A percentile compares a stretch with the other conserved stretches of the same genome.
Evolutionary conservation across 2,329 filamentous ascomycete species (phyloP).

Genomic region (Verticillium alfalfae): DNA sequence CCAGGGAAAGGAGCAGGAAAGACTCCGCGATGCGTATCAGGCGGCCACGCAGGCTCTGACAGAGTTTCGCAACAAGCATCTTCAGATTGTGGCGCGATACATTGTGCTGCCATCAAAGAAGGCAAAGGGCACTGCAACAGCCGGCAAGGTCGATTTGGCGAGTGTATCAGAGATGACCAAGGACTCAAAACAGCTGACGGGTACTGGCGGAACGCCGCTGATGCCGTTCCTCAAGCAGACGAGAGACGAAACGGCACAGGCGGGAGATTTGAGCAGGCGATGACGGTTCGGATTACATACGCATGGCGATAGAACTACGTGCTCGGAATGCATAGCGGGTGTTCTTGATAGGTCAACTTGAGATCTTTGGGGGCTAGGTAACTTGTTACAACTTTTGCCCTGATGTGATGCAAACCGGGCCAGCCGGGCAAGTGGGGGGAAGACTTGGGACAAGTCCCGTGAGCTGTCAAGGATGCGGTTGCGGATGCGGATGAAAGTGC

Average conservation of each 20-base stretch:
- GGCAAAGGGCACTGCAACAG: conserved; percentile 19
- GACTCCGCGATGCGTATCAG: conserved; percentile 51
- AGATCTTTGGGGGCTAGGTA: background rate
- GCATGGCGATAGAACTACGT: background rate
- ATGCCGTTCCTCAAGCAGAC: conserved; percentile 88
- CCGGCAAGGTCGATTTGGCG: conserved; percentile 27
- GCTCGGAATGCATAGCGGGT: background rate
- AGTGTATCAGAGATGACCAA: conserved; percentile 32
- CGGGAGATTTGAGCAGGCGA: conserved; percentile 20
- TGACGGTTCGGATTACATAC: background rate
- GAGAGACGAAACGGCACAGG: conserved; percentile 67
- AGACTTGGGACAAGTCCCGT: background rate
- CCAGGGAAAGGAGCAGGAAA: conserved; percentile 43
- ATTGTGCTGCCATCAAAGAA: conserved; percentile 72
- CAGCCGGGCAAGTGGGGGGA: background rate
- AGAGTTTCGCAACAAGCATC: conserved; percentile 76
- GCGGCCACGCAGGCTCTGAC: conserved; percentile 70
- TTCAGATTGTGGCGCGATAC: conserved; percentile 84
- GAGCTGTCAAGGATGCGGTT: background rate
- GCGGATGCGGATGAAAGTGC: background rate
- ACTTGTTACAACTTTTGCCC: background rate
- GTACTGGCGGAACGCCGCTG: conserved; percentile 81
- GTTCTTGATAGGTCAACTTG: background rate
- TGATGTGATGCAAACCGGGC: background rate
- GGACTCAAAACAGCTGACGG: conserved; percentile 52